Base-by-base conservation (phyloP, 2,329 filamentous ascomycete species). In the Scedosporium apiospermum region DNA sequence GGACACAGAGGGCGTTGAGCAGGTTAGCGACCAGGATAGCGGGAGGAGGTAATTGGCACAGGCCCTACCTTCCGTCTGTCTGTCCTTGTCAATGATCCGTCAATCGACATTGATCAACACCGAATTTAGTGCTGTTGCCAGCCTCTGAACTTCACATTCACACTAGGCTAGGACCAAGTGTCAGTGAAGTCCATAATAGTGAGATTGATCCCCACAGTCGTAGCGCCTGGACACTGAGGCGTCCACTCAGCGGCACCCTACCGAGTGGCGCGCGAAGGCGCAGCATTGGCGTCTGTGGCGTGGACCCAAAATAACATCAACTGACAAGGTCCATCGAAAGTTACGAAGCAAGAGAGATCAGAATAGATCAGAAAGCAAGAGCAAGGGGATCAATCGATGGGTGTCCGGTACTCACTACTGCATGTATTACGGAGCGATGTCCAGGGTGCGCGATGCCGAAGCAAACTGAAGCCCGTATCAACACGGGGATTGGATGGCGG, bases 201-300 rank as follows among this genome's bases (percentile, higher is more conserved):
- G 51, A 55, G 23, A 18, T 38, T 38, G 10, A 14, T 23, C 51
- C 51, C 51, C 51, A 55, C 51, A 55, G 51, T 26, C 21, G 51
- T 23, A 55, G 51, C 51, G 51, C 51, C 51, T 55, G 51, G 34
- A 38, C 34, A 38, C 34, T 38, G 34, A 38, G 34, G 34, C 34
- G 34, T 38, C 34, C 51, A 26, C 51, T 55, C 51, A 55, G 51
- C 51, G 51, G 51, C 51, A 55, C 51, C 51, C 51, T 55, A 23
- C 51, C 51, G 51, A 55, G 51, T 55, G 51, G 51, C 51, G 51
- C 51, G 23, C 23, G 51, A 55, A 55, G 51, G 51, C 51, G 51
- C 51, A 55, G 51, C 51, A 55, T 30, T n/a, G 51, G 51, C 51
- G 51, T 55, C 51, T 55, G 51, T 55, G 51, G 51, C 51, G 51